Base-by-base conservation (phyloP, 208 protist species). In the Leishmania lainsoni region DNA sequence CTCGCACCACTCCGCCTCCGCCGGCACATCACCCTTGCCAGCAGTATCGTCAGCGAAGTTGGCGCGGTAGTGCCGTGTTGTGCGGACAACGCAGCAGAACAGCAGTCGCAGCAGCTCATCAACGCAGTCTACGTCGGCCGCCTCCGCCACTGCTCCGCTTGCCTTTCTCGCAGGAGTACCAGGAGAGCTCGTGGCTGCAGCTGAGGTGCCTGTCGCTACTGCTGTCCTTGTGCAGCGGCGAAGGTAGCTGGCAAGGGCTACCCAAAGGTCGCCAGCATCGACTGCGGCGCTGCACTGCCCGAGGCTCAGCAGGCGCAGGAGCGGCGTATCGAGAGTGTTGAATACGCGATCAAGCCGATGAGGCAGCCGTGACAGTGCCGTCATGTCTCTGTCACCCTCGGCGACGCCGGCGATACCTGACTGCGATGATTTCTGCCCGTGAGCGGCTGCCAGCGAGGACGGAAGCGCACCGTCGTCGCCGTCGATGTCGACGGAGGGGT, bases 291-390 rank as follows among this genome's bases (percentile, higher is more conserved):
- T 29, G 61, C 61, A 8, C 32, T 52, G 61, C 32, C 8, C 70
- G 72, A 79, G 42, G 20, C 54, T 78, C 35, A 87, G 82, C 5
- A 87, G 79, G 5, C 66, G 70, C 71, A 89, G 75, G 48, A 89
- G 86, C 12, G 86, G 86, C 52, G 83, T 81, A 51, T 85, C 79
- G 16, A 89, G 77, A 35, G 69, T n/a, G 65, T 73, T 73, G 17
- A 89, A 26, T 5, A 49, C 75, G 6, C 80, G 82, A 45, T 81
- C 75, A 17, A 83, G 26, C 65, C 68, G 80, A 56, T 79, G 81
- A 14, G 81, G 42, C 16, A 63, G 71, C 29, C 63, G 77, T 16
- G 56, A 29, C 32, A 32, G 51, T 2, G 58, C 35, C 5, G 54
- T 10, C 12, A 51, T 42, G 56, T 17, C 58, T 45, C 56, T 48